These are phyloP conservation scores for Piedraia hortae DNA, from an alignment of 2,329 filamentous ascomycete genomes.

Conservation along the genomic window DNA sequence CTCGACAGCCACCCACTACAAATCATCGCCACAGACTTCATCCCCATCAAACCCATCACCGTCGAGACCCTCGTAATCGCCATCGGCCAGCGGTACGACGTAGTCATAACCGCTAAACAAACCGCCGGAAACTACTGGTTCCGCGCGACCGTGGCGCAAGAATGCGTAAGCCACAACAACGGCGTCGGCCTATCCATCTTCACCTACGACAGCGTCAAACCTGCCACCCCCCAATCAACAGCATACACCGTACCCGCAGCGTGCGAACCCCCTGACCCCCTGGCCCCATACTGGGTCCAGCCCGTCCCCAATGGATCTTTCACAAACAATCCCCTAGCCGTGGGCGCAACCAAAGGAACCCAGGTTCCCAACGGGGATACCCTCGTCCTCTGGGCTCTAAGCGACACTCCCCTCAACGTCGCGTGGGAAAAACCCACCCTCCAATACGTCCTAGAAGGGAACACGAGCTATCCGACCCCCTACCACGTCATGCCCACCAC, in stretches of 20 bases:
- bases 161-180: slow-evolving; percentile 13
- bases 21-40: slow-evolving; percentile 18
- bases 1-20: slow-evolving; percentile 17
- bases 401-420: slow-evolving; percentile 17
- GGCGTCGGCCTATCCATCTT: slow-evolving; percentile 13
- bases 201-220: slow-evolving; percentile 9
- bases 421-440: slow-evolving; percentile 19
- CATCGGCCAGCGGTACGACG: slow-evolving; percentile 21
- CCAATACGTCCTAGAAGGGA: slow-evolving; percentile 16
- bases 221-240: slow-evolving; percentile 5
- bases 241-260: slow-evolving; percentile 6
- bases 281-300: slow-evolving; percentile 11
- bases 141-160: slow-evolving; percentile 14
- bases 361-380: slow-evolving; percentile 14
- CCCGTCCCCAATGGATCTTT: slow-evolving; percentile 10
- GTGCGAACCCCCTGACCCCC: slow-evolving; percentile 10
- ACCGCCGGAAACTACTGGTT: slow-evolving; percentile 20
- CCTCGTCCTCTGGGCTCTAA: slow-evolving; percentile 15
- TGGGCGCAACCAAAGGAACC: slow-evolving; percentile 11
- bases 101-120: slow-evolving; percentile 19
- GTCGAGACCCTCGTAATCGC: slow-evolving; percentile 14
- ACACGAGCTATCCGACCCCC: slow-evolving; percentile 15
- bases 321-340: slow-evolving; percentile 5
- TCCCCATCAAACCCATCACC: slow-evolving; percentile 17
- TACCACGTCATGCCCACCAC: slow-evolving; percentile 18